Conservation (phyloP, 805 yeast genomes). For the Kluyveromyces lactis region DNA sequence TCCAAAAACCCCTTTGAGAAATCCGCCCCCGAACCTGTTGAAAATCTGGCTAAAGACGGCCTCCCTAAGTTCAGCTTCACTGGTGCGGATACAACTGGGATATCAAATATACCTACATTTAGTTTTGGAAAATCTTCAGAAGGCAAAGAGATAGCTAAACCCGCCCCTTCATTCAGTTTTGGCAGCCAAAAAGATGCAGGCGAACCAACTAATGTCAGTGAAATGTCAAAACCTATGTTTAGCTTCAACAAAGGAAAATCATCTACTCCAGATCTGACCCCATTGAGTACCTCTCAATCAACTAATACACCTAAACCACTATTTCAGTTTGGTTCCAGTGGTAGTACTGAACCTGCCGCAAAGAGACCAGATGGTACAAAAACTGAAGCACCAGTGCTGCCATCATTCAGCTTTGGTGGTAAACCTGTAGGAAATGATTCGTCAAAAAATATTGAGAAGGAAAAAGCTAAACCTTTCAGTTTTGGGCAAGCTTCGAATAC, state of each 20-base stretch:
- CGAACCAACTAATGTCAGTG: too few species aligned
- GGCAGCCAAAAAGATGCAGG: too few species aligned
- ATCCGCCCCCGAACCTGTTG: too few species aligned
- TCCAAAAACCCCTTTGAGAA: neutral
- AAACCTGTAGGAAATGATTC: neutral
- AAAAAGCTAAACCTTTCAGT: neutral
- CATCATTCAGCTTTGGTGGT: conserved; percentile 6
- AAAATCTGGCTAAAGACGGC: too few species aligned
- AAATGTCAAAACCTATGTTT: too few species aligned
- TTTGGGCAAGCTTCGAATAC: neutral
- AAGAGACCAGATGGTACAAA: neutral
- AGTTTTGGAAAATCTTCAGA: neutral
- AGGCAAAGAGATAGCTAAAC: too few species aligned
- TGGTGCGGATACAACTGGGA: too few species aligned
- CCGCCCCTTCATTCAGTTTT: too few species aligned
- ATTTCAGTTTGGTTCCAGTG: conserved; percentile 1
- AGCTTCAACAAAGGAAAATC: too few species aligned
- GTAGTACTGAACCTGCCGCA: neutral
- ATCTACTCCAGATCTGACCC: too few species aligned
- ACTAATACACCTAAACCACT: conserved; percentile 3
- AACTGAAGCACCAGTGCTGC: neutral
- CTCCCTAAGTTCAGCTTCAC: too few species aligned
- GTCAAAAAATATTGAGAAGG: neutral
- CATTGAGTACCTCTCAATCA: too few species aligned
- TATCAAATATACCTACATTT: neutral